Percentiles rank a stretch among this genome's conserved stretches.
phyloP scores from a whole-genome alignment of 78 protist genomes.

The Isochrysis galbana region DNA sequence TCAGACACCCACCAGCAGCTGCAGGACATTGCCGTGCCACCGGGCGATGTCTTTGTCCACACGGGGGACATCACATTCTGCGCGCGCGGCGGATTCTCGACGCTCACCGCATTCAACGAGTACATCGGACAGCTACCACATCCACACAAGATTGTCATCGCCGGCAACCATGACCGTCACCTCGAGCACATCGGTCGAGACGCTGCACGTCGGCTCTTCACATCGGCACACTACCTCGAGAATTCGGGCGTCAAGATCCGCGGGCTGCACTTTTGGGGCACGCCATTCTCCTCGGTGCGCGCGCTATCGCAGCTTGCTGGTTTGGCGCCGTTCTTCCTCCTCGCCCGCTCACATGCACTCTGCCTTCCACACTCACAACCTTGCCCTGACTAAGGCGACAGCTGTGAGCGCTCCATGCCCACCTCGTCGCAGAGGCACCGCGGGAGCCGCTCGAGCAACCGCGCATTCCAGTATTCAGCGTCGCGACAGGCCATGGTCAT shows the following conservation, averaged over 20 bases:
- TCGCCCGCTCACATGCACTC: too few relatives aligned
- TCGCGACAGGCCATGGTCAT: neutral
- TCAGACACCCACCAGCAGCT: slow-evolving; percentile 1
- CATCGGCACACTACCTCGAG: neutral
- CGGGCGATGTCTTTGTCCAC: neutral
- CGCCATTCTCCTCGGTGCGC: neutral
- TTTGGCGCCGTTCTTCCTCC: too few relatives aligned
- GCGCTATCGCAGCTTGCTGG: too few relatives aligned
- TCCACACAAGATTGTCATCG: slow-evolving; percentile 61
- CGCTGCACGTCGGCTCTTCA: neutral
- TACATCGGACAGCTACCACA: slow-evolving; percentile 59
- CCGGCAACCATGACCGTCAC: slow-evolving; percentile 68
- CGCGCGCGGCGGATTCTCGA: neutral
- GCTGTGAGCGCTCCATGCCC: too few relatives aligned
- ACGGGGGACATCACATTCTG: slow-evolving; percentile 10
- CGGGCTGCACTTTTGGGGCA: neutral
- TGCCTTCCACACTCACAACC: too few relatives aligned
- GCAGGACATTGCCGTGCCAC: neutral
- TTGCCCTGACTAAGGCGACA: too few relatives aligned
- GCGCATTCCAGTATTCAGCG: neutral
- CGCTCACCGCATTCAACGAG: slow-evolving; percentile 18
- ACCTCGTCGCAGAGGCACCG: neutral
- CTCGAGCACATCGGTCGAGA: neutral
- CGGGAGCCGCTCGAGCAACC: neutral
- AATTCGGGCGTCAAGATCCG: neutral